A percentile compares a stretch with the other conserved stretches of the same genome.
Evolutionary conservation across 305 asterid species (phyloP).

Genomic region (Fraxinus albicans): DNA sequence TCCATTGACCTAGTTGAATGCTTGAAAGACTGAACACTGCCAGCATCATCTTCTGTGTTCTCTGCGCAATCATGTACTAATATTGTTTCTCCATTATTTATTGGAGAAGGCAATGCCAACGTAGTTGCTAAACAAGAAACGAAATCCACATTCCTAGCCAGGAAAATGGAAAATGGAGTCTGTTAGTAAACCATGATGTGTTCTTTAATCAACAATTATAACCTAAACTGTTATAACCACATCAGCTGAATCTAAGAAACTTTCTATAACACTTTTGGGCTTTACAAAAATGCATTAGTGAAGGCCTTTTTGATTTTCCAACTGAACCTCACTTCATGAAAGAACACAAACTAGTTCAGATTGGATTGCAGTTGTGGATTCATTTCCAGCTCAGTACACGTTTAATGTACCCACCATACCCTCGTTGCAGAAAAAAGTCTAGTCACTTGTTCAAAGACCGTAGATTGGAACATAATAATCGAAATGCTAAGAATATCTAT

Average conservation of each 20-base stretch:
- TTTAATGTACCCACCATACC: background rate
- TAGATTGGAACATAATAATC: background rate
- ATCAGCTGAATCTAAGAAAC: constrained; percentile 10
- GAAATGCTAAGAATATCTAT: background rate
- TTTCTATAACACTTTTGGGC: background rate
- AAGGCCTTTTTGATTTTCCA: constrained; percentile 18
- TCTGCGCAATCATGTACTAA: constrained; percentile 33
- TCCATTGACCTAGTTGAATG: constrained; percentile 29
- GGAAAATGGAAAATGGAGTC: constrained; percentile 26
- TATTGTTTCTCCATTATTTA: constrained; percentile 32
- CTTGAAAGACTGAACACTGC: constrained; percentile 31
- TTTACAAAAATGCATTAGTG: constrained; percentile 7
- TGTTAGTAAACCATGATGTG: constrained; percentile 23
- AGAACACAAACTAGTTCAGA: constrained; percentile 11
- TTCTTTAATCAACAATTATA: constrained; percentile 11
- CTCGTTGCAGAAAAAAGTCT: background rate
- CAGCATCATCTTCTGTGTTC: constrained; percentile 36
- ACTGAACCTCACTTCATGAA: constrained; percentile 15
- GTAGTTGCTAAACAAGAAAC: constrained; percentile 37
- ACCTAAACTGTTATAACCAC: constrained; percentile 4
- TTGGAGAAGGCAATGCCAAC: constrained; percentile 38
- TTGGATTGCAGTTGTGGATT: constrained; percentile 6
- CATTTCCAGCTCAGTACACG: constrained; percentile 1
- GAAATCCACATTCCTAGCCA: constrained; percentile 46
- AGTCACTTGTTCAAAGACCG: background rate